Conservation (phyloP, 257 asterid species). For the Lycium barbarum region DNA sequence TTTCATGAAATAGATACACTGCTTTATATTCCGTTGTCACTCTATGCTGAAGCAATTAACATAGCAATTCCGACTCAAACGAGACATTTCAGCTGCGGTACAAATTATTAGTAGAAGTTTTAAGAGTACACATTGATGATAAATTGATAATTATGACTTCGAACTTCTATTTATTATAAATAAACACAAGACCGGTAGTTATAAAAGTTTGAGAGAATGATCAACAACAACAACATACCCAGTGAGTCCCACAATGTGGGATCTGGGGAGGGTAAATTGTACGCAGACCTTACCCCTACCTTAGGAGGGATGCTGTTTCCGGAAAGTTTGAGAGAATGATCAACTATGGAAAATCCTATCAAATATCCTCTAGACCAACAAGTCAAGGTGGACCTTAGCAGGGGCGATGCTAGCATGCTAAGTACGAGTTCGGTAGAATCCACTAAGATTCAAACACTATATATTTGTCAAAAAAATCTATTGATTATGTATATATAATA, state of each 20-base stretch:
- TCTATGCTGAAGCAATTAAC: background rate
- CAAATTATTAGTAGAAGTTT: background rate
- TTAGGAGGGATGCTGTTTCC: no score
- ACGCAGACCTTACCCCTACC: no score
- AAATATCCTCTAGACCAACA: background rate
- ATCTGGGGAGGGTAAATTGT: no score
- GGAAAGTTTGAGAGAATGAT: background rate
- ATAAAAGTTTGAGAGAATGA: background rate
- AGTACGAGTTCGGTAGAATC: no score
- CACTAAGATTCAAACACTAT: background rate
- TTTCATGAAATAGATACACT: no score
- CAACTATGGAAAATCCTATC: background rate
- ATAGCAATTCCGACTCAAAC: background rate
- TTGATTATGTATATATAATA: background rate
- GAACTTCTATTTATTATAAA: background rate
- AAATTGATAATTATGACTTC: background rate
- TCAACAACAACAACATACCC: no score
- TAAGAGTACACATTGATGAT: background rate
- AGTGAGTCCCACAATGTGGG: no score
- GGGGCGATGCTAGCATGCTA: no score
- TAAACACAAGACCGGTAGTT: background rate
- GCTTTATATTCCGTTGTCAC: background rate
- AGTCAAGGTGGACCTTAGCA: background rate
- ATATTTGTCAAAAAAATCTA: background rate
- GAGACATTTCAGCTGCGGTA: background rate